phyloP scores from a whole-genome alignment of 1,139 yeast species.

The Eremothecium cymbalariae region DNA sequence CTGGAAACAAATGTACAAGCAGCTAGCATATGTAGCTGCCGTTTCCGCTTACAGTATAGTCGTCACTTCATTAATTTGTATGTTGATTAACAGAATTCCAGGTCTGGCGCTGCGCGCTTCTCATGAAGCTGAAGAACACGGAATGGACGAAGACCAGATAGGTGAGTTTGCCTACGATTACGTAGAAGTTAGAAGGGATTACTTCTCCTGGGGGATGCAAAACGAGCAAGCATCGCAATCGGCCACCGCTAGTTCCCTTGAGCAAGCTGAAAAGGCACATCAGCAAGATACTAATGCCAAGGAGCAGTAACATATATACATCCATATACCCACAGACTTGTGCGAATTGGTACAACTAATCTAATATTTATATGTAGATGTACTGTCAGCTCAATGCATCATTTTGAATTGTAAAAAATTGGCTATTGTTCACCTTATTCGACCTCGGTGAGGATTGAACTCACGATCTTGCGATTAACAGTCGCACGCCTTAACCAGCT shows the following conservation, averaged over 20 bases:
- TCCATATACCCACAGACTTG: no score
- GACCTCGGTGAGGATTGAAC: slow-evolving; percentile 31
- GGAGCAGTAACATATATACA: no score
- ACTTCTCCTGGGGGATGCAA: slow-evolving; percentile 54
- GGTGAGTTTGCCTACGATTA: slow-evolving; percentile 98
- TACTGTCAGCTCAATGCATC: no score
- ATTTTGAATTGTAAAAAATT: no score
- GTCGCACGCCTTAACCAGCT: slow-evolving; percentile 32
- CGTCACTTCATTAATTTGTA: slow-evolving; percentile 71
- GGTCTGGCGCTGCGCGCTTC: slow-evolving; percentile 72
- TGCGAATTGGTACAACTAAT: no score
- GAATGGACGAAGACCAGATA: slow-evolving; percentile 93
- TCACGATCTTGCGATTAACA: slow-evolving; percentile 31
- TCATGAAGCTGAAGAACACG: slow-evolving; percentile 79
- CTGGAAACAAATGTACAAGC: slow-evolving; percentile 86
- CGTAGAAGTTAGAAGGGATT: slow-evolving; percentile 93
- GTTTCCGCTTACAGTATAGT: slow-evolving; percentile 67
- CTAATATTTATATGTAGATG: no score
- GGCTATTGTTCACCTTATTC: no score
- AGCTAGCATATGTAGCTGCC: slow-evolving; percentile 74
- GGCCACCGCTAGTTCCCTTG: not conserved
- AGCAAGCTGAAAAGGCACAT: no score
- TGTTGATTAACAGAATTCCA: slow-evolving; percentile 68
- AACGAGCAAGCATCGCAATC: slow-evolving; percentile 14
- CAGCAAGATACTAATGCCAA: no score